These are phyloP conservation scores for Apiotrichum laibachii DNA, from an alignment of 1,284 basidiomycete genomes.

Conservation along the genomic window DNA sequence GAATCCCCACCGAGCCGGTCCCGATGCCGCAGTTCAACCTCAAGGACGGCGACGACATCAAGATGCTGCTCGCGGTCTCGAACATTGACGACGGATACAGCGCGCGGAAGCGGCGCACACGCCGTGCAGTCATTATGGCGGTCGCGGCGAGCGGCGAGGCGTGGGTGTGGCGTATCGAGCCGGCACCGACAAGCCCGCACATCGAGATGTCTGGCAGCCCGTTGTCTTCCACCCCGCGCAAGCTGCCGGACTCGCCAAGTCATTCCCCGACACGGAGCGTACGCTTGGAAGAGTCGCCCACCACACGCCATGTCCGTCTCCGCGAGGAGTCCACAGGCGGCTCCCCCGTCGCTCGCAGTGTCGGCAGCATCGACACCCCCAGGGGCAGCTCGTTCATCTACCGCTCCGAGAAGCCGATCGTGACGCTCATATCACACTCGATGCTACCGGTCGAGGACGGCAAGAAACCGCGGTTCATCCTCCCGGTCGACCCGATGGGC, in stretches of 20 bases:
- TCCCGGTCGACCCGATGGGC: conserved; percentile 87
- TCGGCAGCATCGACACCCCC: not conserved
- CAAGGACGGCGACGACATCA: conserved; percentile 34
- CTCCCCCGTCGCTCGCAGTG: not conserved
- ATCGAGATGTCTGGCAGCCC: conserved; percentile 5
- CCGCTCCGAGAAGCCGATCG: conserved; percentile 28
- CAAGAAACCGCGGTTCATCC: conserved; percentile 31
- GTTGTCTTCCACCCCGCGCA: not conserved
- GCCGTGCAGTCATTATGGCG: conserved; percentile 46
- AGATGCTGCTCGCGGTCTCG: conserved; percentile 45
- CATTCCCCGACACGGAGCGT: not conserved
- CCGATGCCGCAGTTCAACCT: conserved; percentile 38
- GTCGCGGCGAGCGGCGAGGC: conserved; percentile 36
- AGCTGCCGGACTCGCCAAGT: not conserved
- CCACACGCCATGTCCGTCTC: not conserved
- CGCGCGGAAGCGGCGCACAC: conserved; percentile 31
- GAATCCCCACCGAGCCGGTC: conserved; percentile 29
- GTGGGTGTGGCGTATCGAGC: conserved; percentile 47
- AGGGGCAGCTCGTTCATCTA: conserved; percentile 9
- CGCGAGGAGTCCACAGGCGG: not conserved
- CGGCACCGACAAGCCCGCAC: conserved; percentile 19
- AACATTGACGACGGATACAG: conserved; percentile 51
- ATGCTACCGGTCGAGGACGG: conserved; percentile 31
- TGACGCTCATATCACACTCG: conserved; percentile 38
- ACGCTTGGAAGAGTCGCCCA: conserved; percentile 1